phyloP scores from a whole-genome alignment of 306 rosid genomes.

The Dryas drummondii region DNA sequence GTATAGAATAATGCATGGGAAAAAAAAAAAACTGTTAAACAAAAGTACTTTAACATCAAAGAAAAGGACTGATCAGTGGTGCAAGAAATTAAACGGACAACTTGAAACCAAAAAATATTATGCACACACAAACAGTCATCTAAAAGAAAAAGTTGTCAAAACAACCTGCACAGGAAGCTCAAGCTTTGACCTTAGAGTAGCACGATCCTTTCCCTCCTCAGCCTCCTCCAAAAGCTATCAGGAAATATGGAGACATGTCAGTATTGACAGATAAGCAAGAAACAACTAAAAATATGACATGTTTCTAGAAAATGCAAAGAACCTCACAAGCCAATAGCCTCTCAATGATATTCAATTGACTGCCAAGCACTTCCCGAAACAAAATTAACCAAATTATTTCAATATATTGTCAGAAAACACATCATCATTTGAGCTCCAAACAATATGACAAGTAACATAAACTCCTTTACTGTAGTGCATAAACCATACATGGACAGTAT shows the following conservation, averaged over 20 bases:
- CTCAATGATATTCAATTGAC: neutral
- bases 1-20: neutral
- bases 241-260: slow-evolving; percentile 18
- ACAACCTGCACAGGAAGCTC: slow-evolving; percentile 98
- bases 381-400: neutral
- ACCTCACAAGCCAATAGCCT: neutral
- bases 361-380: neutral
- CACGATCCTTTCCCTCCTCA: slow-evolving; percentile 90
- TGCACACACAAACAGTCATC: neutral
- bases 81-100: slow-evolving; percentile 10
- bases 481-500: neutral
- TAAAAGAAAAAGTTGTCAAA: slow-evolving; percentile 27
- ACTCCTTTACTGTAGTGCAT: neutral
- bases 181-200: slow-evolving; percentile 91
- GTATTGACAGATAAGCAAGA: slow-evolving; percentile 25
- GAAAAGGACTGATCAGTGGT: neutral
- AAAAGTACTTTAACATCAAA: neutral
- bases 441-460: neutral
- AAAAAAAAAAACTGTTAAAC: neutral
- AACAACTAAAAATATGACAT: neutral
- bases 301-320: neutral
- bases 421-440: slow-evolving; percentile 1
- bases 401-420: neutral
- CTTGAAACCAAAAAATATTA: slow-evolving; percentile 18
- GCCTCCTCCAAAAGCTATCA: slow-evolving; percentile 91